These are phyloP conservation scores for Phytophthora citricola DNA, from an alignment of 352 stramenopile species.

Conservation along the genomic window DNA sequence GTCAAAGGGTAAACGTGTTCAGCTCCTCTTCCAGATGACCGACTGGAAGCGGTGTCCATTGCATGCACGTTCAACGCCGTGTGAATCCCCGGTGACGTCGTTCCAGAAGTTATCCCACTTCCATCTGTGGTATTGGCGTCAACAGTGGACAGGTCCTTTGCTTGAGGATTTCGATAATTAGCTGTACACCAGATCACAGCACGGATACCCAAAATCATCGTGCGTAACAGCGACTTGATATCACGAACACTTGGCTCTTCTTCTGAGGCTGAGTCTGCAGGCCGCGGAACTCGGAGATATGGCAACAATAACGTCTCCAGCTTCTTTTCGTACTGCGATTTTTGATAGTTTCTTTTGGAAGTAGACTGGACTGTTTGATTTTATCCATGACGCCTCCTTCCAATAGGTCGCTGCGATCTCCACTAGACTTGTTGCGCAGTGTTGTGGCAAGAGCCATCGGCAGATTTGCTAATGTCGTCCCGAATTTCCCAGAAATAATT, in stretches of 20 bases:
- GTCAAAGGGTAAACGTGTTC: conserved; percentile 89
- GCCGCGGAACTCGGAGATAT: conserved; percentile 54
- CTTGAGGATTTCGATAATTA: conserved; percentile 91
- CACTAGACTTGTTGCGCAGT: conserved; percentile 44
- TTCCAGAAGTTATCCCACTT: conserved; percentile 27
- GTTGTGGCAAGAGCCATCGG: conserved; percentile 70
- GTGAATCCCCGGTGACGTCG: conserved; percentile 27
- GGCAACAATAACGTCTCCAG: conserved; percentile 69
- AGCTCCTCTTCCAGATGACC: conserved; percentile 20
- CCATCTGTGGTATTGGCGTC: conserved; percentile 59
- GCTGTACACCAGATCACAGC: conserved; percentile 98
- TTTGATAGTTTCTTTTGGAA: conserved; percentile 65
- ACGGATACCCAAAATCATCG: conserved; percentile 98
- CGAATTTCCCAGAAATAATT: conserved; percentile 96
- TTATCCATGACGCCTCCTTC: conserved; percentile 91
- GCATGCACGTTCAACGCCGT: conserved; percentile 25
- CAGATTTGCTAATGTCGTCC: conserved; percentile 82
- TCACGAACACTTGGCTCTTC: conserved; percentile 89
- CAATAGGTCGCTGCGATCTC: conserved; percentile 69
- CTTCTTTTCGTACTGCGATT: conserved; percentile 78
- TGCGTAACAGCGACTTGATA: conserved; percentile 94
- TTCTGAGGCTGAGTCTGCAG: conserved; percentile 63
- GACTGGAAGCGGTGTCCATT: conserved; percentile 25
- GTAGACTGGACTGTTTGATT: conserved; percentile 81
- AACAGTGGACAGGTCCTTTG: conserved; percentile 83